Evolutionary conservation across 306 rosid genomes (phyloP).

Genomic region (Cucurbita pepo): DNA sequence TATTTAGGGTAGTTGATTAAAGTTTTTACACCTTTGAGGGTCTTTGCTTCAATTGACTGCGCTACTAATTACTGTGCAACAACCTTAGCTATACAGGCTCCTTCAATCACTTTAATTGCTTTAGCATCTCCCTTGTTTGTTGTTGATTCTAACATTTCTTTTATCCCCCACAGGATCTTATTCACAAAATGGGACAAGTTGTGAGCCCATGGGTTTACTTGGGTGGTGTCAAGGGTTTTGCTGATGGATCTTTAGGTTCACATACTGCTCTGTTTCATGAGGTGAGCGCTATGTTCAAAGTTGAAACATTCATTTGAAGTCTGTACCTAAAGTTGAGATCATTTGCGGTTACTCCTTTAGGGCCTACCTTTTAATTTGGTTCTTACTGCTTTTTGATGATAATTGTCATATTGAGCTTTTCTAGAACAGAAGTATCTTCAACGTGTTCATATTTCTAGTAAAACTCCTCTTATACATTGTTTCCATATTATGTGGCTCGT

Average conservation of each 20-base stretch:
- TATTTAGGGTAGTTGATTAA: not conserved
- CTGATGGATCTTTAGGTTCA: conserved; percentile 85
- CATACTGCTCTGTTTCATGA: conserved; percentile 66
- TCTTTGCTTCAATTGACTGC: not conserved
- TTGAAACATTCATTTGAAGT: not conserved
- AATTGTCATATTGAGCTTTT: not conserved
- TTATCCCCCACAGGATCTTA: conserved; percentile 38
- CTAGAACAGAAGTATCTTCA: not conserved
- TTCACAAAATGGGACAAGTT: conserved; percentile 30
- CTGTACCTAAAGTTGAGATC: not conserved
- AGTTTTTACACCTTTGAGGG: not conserved
- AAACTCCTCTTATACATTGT: not conserved
- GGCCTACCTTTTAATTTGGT: not conserved
- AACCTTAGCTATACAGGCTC: not conserved
- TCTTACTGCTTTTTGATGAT: not conserved
- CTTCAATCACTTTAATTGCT: not conserved
- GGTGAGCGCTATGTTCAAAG: conserved; percentile 29
- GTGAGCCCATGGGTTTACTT: conserved; percentile 70
- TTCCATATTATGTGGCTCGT: not conserved
- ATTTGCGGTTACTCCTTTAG: not conserved
- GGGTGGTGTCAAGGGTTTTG: conserved; percentile 86
- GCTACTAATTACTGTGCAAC: not conserved
- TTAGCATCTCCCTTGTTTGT: not conserved
- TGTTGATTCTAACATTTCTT: conserved; percentile 6
- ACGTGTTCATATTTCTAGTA: not conserved